phyloP scores from a whole-genome alignment of 1,139 yeast species.

The Hansenula lynferdii region DNA sequence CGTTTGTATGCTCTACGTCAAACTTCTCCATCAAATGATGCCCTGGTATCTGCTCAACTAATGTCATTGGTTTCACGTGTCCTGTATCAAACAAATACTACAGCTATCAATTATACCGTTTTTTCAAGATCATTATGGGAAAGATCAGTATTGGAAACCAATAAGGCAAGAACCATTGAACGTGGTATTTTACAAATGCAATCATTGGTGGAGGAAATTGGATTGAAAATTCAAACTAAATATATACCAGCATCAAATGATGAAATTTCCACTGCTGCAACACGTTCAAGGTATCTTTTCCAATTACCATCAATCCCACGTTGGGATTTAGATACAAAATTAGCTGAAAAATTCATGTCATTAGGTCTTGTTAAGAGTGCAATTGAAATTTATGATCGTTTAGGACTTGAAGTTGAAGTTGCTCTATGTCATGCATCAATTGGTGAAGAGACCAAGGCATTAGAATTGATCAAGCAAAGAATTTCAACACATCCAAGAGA shows the following conservation, averaged over 20 bases:
- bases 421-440: constrained; percentile 90
- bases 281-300: constrained; percentile 68
- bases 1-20: constrained; percentile 61
- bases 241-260: constrained; percentile 49
- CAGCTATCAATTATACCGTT: constrained; percentile 65
- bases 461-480: constrained; percentile 49
- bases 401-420: constrained; percentile 73
- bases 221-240: constrained; percentile 58
- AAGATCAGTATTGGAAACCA: constrained; percentile 78
- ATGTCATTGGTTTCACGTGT: constrained; percentile 71
- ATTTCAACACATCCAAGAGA: constrained; percentile 60
- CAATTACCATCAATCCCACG: constrained; percentile 75
- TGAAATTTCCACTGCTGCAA: constrained; percentile 27
- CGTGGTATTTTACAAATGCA: constrained; percentile 94
- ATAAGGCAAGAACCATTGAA: constrained; percentile 81
- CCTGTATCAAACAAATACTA: constrained; percentile 38
- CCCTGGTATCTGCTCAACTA: constrained; percentile 77
- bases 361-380: constrained; percentile 87
- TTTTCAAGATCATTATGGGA: constrained; percentile 88
- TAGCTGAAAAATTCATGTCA: constrained; percentile 87
- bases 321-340: constrained; percentile 76
- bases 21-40: constrained; percentile 67
- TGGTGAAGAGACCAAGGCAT: constrained; percentile 70
- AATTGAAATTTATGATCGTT: constrained; percentile 78
- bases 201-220: constrained; percentile 85